Conservation (phyloP, 352 stramenopile genomes). For the Globisporangium polare region DNA sequence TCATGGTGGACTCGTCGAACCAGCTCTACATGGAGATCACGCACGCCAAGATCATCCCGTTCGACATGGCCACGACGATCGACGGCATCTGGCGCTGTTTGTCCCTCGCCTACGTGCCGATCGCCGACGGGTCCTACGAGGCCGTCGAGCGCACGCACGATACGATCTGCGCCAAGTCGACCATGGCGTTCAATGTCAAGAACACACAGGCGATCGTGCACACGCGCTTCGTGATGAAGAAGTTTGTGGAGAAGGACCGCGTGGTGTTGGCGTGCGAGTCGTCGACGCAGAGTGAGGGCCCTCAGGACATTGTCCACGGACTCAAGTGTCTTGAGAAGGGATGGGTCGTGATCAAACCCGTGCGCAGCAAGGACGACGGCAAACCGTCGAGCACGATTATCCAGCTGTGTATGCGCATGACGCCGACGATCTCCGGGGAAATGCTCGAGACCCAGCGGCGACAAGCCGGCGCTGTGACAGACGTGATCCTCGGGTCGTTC, state of each 20-base stretch:
- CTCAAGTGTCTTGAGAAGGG: constrained; percentile 24
- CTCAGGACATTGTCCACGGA: constrained; percentile 12
- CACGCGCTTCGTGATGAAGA: constrained; percentile 25
- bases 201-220: constrained; percentile 18
- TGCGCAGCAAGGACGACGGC: constrained; percentile 1
- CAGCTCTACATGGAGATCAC: constrained; percentile 18
- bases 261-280: constrained; percentile 25
- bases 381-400: constrained; percentile 29
- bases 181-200: constrained; percentile 16
- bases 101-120: constrained; percentile 11
- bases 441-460: constrained; percentile 12
- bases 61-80: constrained; percentile 10
- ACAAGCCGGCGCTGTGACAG: constrained; percentile 34
- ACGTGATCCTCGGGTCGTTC: constrained; percentile 41
- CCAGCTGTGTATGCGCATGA: constrained; percentile 50
- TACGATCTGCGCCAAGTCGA: constrained; percentile 19
- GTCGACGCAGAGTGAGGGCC: constrained; percentile 20
- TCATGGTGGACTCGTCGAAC: constrained; percentile 15
- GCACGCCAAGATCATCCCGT: constrained; percentile 15
- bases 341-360: constrained; percentile 24
- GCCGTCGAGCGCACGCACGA: constrained; percentile 22
- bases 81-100: constrained; percentile 14
- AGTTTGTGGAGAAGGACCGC: constrained; percentile 20
- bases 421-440: constrained; percentile 28
- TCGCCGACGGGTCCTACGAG: constrained; percentile 17